These are phyloP conservation scores for Linaria vulgaris DNA, from an alignment of 257 asterid genomes.

Conservation along the genomic window DNA sequence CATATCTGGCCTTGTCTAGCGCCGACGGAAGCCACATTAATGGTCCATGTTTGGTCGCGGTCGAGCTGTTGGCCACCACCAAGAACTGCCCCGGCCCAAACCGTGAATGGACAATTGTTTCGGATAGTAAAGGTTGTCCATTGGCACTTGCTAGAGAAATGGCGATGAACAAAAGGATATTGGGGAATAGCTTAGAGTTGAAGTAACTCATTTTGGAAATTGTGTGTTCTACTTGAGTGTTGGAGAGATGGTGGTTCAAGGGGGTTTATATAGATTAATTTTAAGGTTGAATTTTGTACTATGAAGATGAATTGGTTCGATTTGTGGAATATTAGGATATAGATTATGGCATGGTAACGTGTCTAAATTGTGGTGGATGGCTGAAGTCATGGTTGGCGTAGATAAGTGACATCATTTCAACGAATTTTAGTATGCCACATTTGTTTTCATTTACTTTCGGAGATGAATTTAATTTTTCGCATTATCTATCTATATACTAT, in stretches of 20 bases:
- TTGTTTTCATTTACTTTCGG: no score
- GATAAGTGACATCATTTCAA: no score
- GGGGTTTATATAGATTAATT: no score
- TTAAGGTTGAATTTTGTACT: not conserved
- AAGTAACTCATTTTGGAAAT: constrained; percentile 12
- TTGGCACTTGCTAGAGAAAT: constrained; percentile 21
- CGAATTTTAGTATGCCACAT: no score
- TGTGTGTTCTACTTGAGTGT: not conserved
- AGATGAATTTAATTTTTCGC: no score
- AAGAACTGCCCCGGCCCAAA: constrained; percentile 51
- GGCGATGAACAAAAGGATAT: constrained; percentile 16
- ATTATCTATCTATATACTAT: no score
- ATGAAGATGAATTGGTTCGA: not conserved
- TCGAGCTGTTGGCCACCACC: constrained; percentile 51
- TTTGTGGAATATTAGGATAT: no score
- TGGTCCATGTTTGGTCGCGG: constrained; percentile 39
- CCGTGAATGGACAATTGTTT: constrained; percentile 44
- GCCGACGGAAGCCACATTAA: constrained; percentile 36
- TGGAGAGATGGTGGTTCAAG: no score
- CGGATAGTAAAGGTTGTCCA: constrained; percentile 34
- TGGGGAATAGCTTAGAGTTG: not conserved
- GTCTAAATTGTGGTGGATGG: no score
- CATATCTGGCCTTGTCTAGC: constrained; percentile 35
- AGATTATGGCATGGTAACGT: no score
- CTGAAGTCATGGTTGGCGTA: not conserved